Evolutionary conservation across 306 rosid species (phyloP).

Genomic region (Spatholobus suberectus): DNA sequence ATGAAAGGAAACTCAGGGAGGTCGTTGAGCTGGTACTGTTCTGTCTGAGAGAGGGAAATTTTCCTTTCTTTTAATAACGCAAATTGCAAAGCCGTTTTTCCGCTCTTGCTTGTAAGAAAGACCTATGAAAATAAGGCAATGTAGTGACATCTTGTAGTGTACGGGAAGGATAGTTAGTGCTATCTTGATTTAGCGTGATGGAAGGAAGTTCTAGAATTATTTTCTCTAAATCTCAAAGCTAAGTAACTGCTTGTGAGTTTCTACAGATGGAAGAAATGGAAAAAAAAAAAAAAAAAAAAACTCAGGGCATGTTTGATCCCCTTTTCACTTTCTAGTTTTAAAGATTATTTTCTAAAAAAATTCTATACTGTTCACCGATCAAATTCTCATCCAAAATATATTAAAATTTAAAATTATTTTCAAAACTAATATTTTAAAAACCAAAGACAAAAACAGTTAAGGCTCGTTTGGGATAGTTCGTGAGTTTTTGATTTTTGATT

Average conservation of each 20-base stretch:
- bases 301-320: too few relatives aligned
- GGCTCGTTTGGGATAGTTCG: too few relatives aligned
- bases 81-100: conserved; percentile 7
- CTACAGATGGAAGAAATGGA: too few relatives aligned
- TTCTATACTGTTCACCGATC: too few relatives aligned
- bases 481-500: too few relatives aligned
- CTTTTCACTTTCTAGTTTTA: too few relatives aligned
- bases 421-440: too few relatives aligned
- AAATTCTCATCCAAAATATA: too few relatives aligned
- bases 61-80: conserved; percentile 11
- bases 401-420: too few relatives aligned
- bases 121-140: conserved; percentile 20
- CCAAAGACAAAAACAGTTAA: too few relatives aligned
- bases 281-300: too few relatives aligned
- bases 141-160: conserved; percentile 47
- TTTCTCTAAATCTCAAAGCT: neutral
- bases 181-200: conserved; percentile 11
- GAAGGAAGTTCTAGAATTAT: conserved; percentile 12
- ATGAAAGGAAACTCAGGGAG: neutral
- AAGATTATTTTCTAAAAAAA: too few relatives aligned
- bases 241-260: neutral
- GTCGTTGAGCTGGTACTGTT: neutral
- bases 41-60: neutral
- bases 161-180: conserved; percentile 48
- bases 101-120: conserved; percentile 57